Evolutionary conservation across 2,329 filamentous ascomycete species (phyloP).

Genomic region (Claviceps cyperi): DNA sequence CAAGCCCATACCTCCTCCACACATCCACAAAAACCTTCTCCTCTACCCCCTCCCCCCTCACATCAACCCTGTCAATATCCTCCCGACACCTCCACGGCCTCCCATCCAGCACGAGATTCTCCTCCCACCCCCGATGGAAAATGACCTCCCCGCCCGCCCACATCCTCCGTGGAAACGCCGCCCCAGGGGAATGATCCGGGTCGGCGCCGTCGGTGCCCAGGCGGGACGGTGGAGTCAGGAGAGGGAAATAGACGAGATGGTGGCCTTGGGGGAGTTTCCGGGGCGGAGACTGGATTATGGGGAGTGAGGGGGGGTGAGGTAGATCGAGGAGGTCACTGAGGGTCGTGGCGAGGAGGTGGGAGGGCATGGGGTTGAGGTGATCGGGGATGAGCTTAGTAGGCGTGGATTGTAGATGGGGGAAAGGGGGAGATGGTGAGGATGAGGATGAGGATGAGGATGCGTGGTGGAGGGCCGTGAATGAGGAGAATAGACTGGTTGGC

Average conservation of each 20-base stretch:
- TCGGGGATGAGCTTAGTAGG: slow-evolving; percentile 25
- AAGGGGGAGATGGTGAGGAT: background rate
- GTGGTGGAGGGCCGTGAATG: background rate
- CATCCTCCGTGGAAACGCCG: slow-evolving; percentile 59
- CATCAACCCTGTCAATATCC: slow-evolving; percentile 24
- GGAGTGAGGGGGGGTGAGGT: slow-evolving; percentile 4
- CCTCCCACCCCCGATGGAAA: slow-evolving; percentile 27
- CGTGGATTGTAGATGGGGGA: background rate
- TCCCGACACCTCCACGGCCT: slow-evolving; percentile 30
- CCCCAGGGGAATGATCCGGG: slow-evolving; percentile 57
- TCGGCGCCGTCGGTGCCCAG: slow-evolving; percentile 80
- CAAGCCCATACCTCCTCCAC: slow-evolving; percentile 27
- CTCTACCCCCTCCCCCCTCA: slow-evolving; percentile 18
- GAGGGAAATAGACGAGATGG: slow-evolving; percentile 80
- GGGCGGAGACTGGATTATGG: slow-evolving; percentile 12
- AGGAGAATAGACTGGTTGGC: background rate
- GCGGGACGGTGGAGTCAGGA: slow-evolving; percentile 42
- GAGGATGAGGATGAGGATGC: background rate
- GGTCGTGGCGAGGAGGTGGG: slow-evolving; percentile 49
- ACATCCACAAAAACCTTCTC: slow-evolving; percentile 39
- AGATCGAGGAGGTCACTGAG: slow-evolving; percentile 39
- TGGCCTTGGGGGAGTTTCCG: slow-evolving; percentile 48
- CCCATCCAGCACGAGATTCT: slow-evolving; percentile 24
- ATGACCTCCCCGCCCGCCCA: slow-evolving; percentile 72
- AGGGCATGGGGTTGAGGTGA: slow-evolving; percentile 41